Evolutionary conservation across 2,329 filamentous ascomycete species (phyloP), one percentile per base, ranked within the genome.

Genomic region (Penicillium concentricum): DNA sequence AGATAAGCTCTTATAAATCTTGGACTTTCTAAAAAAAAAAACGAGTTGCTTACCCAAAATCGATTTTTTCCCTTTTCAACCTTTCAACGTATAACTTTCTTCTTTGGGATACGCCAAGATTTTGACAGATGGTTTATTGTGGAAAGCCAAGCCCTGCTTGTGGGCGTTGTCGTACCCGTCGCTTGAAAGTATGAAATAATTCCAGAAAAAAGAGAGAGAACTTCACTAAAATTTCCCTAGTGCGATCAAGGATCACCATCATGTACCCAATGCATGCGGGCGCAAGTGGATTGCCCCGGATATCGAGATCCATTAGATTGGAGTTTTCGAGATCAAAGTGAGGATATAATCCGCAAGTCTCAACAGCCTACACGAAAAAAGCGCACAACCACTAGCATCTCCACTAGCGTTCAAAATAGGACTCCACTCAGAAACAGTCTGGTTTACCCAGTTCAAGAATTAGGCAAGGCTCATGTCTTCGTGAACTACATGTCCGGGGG

Each of bases 121-220:
- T 43, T 13, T 2, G 2, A 24, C 4, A 28, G 9, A 61, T 61
- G 59, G 59, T 59, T 24, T 61, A 61, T 50, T 43, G 56, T 38
- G 56, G 59, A 16, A 61, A 59, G 26, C 59, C 59, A 39, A 61
- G 56, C 28, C 32, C 30, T 20, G 50, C 49, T 18, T 61, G 56
- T 26, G 58, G 52, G 42, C 51, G 59, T 24, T 61, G 59, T 53
- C 53, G 59, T 4, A 37, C 44, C 5, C 44, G 57, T 30, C 46
- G 56, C n/a, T 45, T 60, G 32, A 61, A 61, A 54, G 57, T 28
- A 44, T 44, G 42, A 44, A 44, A 28, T 28, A 24, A 22, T 20
- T 8, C 9, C 15, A 28, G 10, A 44, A 44, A 6, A 24, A 15
- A n/a, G 6, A n/a, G 30, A 32, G 30, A 28, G 2, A 4, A 16